Percentiles rank a stretch among this genome's conserved stretches.
phyloP scores from a whole-genome alignment of 805 yeast species.

The Candida nitratophila region DNA sequence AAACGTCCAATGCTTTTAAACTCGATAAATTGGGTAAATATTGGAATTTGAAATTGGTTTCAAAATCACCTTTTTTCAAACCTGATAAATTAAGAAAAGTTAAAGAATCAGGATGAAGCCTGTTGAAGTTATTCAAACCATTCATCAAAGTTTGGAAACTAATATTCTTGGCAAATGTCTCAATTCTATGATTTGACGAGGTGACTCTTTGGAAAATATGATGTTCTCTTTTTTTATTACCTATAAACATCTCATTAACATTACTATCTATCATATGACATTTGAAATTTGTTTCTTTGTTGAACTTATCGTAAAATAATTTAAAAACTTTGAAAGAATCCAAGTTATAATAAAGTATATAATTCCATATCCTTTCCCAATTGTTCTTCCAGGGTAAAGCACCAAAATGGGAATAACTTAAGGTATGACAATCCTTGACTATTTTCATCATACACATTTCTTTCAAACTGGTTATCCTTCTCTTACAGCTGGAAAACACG shows the following conservation, averaged over 20 bases:
- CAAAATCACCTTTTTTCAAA: constrained; percentile 1
- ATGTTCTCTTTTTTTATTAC: neutral
- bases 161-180: constrained; percentile 24
- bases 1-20: constrained; percentile 4
- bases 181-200: constrained; percentile 24
- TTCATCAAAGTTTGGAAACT: constrained; percentile 7
- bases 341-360: constrained; percentile 18
- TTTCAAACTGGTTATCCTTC: too few species aligned
- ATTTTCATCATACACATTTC: constrained; percentile 16
- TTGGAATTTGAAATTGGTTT: neutral
- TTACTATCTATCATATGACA: neutral
- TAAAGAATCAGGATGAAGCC: constrained; percentile 5
- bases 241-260: neutral
- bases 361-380: constrained; percentile 29
- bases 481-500: too few species aligned
- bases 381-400: constrained; percentile 13
- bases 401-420: constrained; percentile 16
- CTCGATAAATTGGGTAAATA: constrained; percentile 3
- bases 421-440: constrained; percentile 15
- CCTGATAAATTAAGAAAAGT: constrained; percentile 14
- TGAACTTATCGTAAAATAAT: constrained; percentile 19
- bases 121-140: constrained; percentile 5
- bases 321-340: constrained; percentile 25
- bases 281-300: neutral
- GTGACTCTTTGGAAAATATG: neutral